Percentiles rank a stretch among this genome's conserved stretches.
phyloP scores from a whole-genome alignment of 2,329 filamentous ascomycete species.

The Rhynchosporium agropyri region DNA sequence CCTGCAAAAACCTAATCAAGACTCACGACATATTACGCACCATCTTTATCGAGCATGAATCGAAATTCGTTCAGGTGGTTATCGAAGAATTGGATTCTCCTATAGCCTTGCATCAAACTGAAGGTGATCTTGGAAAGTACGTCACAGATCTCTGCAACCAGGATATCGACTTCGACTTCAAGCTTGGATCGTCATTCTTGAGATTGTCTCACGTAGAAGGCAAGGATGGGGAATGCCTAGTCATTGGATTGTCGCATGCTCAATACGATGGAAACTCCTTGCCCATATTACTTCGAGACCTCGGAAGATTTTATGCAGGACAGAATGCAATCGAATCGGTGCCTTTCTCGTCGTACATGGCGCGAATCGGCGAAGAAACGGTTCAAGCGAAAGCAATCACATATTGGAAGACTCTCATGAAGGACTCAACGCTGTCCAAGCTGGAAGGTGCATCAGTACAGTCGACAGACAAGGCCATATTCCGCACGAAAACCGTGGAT shows the following conservation, averaged over 20 bases:
- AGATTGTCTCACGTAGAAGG: slow-evolving; percentile 37
- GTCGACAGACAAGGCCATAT: slow-evolving; percentile 37
- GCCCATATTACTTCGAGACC: slow-evolving; percentile 32
- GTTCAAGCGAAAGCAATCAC: slow-evolving; percentile 41
- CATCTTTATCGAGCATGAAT: slow-evolving; percentile 44
- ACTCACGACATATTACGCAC: slow-evolving; percentile 46
- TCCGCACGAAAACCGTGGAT: slow-evolving; percentile 40
- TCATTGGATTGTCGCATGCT: slow-evolving; percentile 55
- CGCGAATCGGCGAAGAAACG: slow-evolving; percentile 1
- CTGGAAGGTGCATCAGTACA: slow-evolving; percentile 24
- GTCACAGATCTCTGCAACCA: slow-evolving; percentile 40
- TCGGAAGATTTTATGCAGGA: slow-evolving; percentile 43
- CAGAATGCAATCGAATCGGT: slow-evolving; percentile 37
- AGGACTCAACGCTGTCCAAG: slow-evolving; percentile 34
- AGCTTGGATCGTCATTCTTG: slow-evolving; percentile 46
- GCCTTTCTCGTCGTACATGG: slow-evolving; percentile 46
- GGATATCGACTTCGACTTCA: slow-evolving; percentile 45
- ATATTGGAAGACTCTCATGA: slow-evolving; percentile 52
- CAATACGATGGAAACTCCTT: slow-evolving; percentile 68
- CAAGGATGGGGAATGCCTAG: slow-evolving; percentile 41
- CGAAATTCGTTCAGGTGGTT: slow-evolving; percentile 43
- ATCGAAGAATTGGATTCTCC: slow-evolving; percentile 42
- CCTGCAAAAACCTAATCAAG: slow-evolving; percentile 41
- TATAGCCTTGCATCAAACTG: slow-evolving; percentile 36
- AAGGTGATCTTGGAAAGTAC: slow-evolving; percentile 42